These are phyloP conservation scores for Bocquillonia castaneifolia DNA, from an alignment of 441 rosid genomes.

Conservation along the genomic window DNA sequence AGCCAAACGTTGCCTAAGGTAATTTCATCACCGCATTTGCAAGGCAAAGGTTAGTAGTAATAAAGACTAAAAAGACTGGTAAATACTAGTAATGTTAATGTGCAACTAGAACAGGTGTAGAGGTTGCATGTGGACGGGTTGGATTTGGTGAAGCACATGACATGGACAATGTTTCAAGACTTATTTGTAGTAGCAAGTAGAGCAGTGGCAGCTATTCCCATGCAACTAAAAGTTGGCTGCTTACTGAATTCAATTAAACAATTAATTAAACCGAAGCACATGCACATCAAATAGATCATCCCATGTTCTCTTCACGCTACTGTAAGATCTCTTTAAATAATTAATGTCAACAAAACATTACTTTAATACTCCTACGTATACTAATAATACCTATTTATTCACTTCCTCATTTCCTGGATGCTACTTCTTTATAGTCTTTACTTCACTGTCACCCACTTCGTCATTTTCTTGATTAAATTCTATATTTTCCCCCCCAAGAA, in stretches of 20 bases:
- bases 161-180: not conserved
- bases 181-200: no score
- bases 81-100: no score
- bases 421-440: conserved; percentile 22
- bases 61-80: no score
- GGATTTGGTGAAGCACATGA: conserved; percentile 26
- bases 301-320: conserved; percentile 25
- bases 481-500: not conserved
- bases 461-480: conserved; percentile 2
- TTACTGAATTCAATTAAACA: conserved; percentile 13
- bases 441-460: conserved; percentile 8
- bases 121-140: conserved; percentile 33
- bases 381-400: not conserved
- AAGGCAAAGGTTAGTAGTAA: no score
- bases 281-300: not conserved
- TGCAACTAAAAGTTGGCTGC: conserved; percentile 30
- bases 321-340: not conserved
- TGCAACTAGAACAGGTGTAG: no score
- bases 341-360: not conserved
- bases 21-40: no score
- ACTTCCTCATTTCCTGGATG: conserved; percentile 42
- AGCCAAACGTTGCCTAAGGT: no score
- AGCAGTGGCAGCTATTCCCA: conserved; percentile 25
- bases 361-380: not conserved
- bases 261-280: conserved; percentile 21